A percentile compares a stretch with the other conserved stretches of the same genome.
These are phyloP conservation scores for Fusarium pseudograminearum DNA, from an alignment of 2,329 filamentous ascomycete species.

Conservation along the genomic window DNA sequence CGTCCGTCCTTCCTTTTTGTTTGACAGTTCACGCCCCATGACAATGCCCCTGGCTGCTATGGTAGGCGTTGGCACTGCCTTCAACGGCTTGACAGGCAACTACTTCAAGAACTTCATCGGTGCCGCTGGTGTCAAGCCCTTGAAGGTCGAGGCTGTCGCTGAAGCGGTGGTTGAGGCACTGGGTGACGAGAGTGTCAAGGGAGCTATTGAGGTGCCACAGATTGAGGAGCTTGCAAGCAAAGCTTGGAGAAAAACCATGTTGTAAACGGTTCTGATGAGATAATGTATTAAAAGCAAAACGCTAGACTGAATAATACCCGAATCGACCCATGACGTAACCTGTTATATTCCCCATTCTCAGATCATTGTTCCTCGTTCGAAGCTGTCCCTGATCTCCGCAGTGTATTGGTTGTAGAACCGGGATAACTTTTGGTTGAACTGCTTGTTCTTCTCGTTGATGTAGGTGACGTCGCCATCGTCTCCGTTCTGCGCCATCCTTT, in stretches of 20 bases:
- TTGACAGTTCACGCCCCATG: conserved; percentile 82
- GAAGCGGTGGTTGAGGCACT: conserved; percentile 92
- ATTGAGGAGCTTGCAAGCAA: conserved; percentile 85
- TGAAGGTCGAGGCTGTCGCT: conserved; percentile 88
- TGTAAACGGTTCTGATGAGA: conserved; percentile 61
- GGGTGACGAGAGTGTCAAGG: conserved; percentile 76
- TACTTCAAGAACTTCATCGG: conserved; percentile 82
- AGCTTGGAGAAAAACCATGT: conserved; percentile 91
- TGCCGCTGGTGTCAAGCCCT: conserved; percentile 83
- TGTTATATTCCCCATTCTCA: conserved; percentile 57
- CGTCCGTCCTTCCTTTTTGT: conserved; percentile 87
- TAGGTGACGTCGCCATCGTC: conserved; percentile 95
- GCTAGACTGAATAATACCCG: conserved; percentile 53
- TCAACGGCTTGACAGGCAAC: conserved; percentile 83
- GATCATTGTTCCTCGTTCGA: conserved; percentile 97
- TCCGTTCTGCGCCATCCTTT: conserved; percentile 80
- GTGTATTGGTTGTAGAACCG: conserved; percentile 99
- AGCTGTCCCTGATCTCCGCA: conserved; percentile 94
- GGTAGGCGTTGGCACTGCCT: conserved; percentile 77
- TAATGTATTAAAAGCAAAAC: conserved; percentile 39
- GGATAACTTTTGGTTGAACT: conserved; percentile 97
- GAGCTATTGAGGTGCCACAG: conserved; percentile 80
- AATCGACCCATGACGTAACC: conserved; percentile 30
- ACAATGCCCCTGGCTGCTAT: conserved; percentile 87
- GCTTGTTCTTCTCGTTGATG: conserved; percentile 99